A percentile compares a stretch with the other conserved stretches of the same genome.
Evolutionary conservation across 768 basidiomycete genomes (phyloP).

Genomic region (Leccinum aurantiacum): DNA sequence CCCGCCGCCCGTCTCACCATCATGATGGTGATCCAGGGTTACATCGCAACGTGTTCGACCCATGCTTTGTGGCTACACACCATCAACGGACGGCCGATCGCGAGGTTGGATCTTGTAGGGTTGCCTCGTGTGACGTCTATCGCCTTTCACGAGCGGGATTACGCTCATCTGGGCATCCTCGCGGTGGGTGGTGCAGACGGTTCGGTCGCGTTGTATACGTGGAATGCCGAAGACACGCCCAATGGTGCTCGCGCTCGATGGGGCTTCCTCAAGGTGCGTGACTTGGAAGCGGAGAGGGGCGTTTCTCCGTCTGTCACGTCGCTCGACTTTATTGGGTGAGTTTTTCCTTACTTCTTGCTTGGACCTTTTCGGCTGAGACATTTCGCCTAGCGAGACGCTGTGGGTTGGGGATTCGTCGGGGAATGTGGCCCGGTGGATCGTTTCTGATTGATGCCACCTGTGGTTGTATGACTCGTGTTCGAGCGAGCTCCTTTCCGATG

Average conservation of each 20-base stretch:
- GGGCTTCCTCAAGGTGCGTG: constrained; percentile 70
- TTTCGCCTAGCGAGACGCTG: constrained; percentile 18
- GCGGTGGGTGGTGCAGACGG: constrained; percentile 79
- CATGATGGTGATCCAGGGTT: constrained; percentile 54
- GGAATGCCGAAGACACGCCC: constrained; percentile 76
- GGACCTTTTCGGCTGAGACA: neutral
- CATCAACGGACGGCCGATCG: constrained; percentile 80
- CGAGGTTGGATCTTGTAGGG: constrained; percentile 56
- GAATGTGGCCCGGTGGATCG: constrained; percentile 24
- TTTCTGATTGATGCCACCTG: constrained; percentile 20
- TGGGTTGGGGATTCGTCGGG: constrained; percentile 29
- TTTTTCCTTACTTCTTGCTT: constrained; percentile 7
- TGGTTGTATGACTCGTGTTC: neutral
- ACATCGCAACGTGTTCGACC: constrained; percentile 81
- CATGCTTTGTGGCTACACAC: constrained; percentile 77
- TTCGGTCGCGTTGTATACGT: constrained; percentile 76
- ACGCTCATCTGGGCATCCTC: constrained; percentile 72
- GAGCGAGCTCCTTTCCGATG: neutral
- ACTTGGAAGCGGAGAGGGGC: constrained; percentile 54
- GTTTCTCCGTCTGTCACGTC: constrained; percentile 56
- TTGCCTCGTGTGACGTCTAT: constrained; percentile 67
- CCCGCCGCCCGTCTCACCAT: neutral
- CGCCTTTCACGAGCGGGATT: constrained; percentile 89
- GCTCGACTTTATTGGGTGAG: constrained; percentile 80
- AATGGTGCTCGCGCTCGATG: constrained; percentile 66